Evolutionary conservation across 306 rosid species (phyloP).

Genomic region (Cucumis sativus): Cucumber_9930_V3 NC_026657.2:20865001-20865500

Average conservation of each 20-base stretch:
- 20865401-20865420: constrained; percentile 13
- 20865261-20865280: not conserved
- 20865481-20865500: constrained; percentile 24
- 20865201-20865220: not conserved
- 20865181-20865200: constrained; percentile 10
- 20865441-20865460: constrained; percentile 13
- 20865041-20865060: no score
- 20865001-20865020: no score
- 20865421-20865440: constrained; percentile 8
- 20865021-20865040: no score
- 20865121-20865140: not conserved
- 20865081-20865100: no score
- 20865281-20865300: not conserved
- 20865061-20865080: no score
- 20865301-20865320: not conserved
- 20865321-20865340: not conserved
- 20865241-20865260: not conserved
- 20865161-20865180: not conserved
- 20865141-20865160: not conserved
- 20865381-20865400: constrained; percentile 5
- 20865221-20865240: not conserved
- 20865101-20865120: no score
- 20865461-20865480: constrained; percentile 20
- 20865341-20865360: not conserved
- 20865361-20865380: not conserved